Evolutionary conservation across 2,329 filamentous ascomycete species (phyloP).

Genomic region (Thelonectria discophora): DNA sequence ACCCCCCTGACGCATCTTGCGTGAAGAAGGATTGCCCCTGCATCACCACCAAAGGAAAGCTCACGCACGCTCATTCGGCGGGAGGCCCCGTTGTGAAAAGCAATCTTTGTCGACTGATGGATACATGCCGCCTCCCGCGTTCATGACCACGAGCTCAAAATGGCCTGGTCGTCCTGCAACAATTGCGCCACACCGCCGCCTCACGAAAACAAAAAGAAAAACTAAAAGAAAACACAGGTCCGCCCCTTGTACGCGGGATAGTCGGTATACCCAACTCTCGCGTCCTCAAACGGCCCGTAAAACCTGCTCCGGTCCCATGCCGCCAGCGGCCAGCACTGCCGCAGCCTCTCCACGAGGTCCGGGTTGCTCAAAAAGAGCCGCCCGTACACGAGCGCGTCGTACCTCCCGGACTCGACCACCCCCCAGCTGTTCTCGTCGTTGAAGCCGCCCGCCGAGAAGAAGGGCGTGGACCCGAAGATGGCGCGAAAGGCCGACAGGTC

Average conservation of each 20-base stretch:
- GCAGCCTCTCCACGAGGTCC: slow-evolving; percentile 55
- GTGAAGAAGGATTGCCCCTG: slow-evolving; percentile 1
- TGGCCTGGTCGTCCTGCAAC: not conserved
- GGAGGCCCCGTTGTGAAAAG: not conserved
- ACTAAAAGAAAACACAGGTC: slow-evolving; percentile 1
- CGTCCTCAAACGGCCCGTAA: slow-evolving; percentile 52
- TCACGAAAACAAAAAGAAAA: not conserved
- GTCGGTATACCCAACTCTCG: slow-evolving; percentile 47
- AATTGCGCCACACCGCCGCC: slow-evolving; percentile 2
- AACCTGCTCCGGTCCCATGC: slow-evolving; percentile 56
- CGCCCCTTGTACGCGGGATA: slow-evolving; percentile 40
- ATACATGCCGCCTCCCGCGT: not conserved
- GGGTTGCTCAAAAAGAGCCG: slow-evolving; percentile 60
- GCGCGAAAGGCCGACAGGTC: slow-evolving; percentile 57
- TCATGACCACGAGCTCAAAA: not conserved
- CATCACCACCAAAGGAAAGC: not conserved
- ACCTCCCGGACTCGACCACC: slow-evolving; percentile 52
- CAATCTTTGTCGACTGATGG: not conserved
- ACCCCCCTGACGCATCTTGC: not conserved
- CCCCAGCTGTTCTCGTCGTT: slow-evolving; percentile 60
- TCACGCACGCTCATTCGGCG: not conserved
- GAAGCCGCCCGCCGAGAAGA: slow-evolving; percentile 65
- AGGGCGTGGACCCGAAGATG: slow-evolving; percentile 62
- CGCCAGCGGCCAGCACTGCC: slow-evolving; percentile 50
- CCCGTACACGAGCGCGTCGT: slow-evolving; percentile 58